phyloP scores from a whole-genome alignment of 495 filamentous ascomycete species.

The Penicillium parvum region DNA sequence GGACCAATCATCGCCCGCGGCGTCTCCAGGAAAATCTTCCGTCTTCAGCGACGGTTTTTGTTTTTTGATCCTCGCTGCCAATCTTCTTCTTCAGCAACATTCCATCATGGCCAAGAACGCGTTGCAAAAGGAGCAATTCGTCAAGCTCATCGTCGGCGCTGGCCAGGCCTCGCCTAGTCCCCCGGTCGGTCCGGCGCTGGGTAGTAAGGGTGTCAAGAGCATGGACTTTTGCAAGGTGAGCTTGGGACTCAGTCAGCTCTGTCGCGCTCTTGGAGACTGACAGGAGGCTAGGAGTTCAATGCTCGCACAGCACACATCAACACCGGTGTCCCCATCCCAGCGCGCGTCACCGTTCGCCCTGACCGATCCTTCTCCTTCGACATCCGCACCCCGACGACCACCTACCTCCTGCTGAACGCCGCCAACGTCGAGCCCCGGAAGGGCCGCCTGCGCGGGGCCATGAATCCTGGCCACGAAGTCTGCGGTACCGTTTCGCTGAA shows the following conservation, averaged over 20 bases:
- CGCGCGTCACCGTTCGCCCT: slow-evolving; percentile 83
- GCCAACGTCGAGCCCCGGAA: slow-evolving; percentile 74
- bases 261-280: too few species aligned
- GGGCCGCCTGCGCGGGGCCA: slow-evolving; percentile 72
- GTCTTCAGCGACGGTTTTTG: slow-evolving; percentile 7
- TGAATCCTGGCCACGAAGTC: slow-evolving; percentile 69
- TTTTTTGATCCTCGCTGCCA: neutral
- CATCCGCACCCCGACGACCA: slow-evolving; percentile 85
- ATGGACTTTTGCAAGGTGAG: slow-evolving; percentile 99
- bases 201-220: slow-evolving; percentile 96
- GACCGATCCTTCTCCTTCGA: slow-evolving; percentile 94
- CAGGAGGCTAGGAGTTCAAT: slow-evolving; percentile 99
- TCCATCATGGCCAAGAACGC: slow-evolving; percentile 73
- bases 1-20: slow-evolving; percentile 20
- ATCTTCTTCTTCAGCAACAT: neutral
- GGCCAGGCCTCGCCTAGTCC: slow-evolving; percentile 95
- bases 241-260: slow-evolving; percentile 1
- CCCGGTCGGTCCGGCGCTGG: slow-evolving; percentile 94
- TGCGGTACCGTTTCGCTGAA: slow-evolving; percentile 85
- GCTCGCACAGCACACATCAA: slow-evolving; percentile 84
- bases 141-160: slow-evolving; percentile 97
- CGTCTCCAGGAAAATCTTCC: slow-evolving; percentile 22
- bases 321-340: slow-evolving; percentile 81
- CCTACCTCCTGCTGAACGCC: slow-evolving; percentile 80
- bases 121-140: slow-evolving; percentile 72